These are phyloP conservation scores for Pouteria campechiana DNA, from an alignment of 179 eudicot genomes.

Conservation along the genomic window DNA sequence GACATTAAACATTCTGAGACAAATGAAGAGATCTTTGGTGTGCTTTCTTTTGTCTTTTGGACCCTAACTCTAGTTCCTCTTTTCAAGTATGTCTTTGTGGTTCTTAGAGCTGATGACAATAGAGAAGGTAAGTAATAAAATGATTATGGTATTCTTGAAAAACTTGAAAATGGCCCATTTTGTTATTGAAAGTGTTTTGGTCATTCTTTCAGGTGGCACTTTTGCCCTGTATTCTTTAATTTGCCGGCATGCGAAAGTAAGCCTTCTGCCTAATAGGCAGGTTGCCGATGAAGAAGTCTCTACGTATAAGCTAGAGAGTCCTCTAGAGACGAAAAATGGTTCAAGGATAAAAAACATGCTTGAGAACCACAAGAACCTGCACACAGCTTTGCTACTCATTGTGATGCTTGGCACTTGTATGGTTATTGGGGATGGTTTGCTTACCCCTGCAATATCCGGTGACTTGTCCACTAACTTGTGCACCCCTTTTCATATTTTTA, in stretches of 20 bases:
- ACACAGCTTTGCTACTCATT: constrained; percentile 62
- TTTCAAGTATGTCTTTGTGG: constrained; percentile 78
- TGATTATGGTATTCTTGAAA: background rate
- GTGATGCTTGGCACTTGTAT: constrained; percentile 88
- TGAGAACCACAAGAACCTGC: constrained; percentile 62
- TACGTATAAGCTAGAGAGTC: constrained; percentile 67
- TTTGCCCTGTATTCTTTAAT: constrained; percentile 87
- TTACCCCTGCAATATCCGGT: constrained; percentile 93
- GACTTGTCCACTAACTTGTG: background rate
- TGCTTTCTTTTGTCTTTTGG: constrained; percentile 81
- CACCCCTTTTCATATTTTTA: background rate
- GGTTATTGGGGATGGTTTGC: constrained; percentile 87
- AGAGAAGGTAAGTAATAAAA: constrained; percentile 56
- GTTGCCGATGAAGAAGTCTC: constrained; percentile 77
- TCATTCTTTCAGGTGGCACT: constrained; percentile 61
- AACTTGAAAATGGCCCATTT: background rate
- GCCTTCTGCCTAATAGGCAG: constrained; percentile 81
- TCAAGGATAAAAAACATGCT: constrained; percentile 49
- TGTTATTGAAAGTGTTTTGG: background rate
- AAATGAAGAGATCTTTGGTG: constrained; percentile 82
- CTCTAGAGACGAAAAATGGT: constrained; percentile 45
- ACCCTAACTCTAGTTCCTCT: constrained; percentile 76
- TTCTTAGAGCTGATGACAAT: constrained; percentile 90
- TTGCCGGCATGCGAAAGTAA: constrained; percentile 86
- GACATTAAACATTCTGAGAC: constrained; percentile 78